phyloP scores from a whole-genome alignment of 768 basidiomycete species.

The Pleurotus eryngii region DNA sequence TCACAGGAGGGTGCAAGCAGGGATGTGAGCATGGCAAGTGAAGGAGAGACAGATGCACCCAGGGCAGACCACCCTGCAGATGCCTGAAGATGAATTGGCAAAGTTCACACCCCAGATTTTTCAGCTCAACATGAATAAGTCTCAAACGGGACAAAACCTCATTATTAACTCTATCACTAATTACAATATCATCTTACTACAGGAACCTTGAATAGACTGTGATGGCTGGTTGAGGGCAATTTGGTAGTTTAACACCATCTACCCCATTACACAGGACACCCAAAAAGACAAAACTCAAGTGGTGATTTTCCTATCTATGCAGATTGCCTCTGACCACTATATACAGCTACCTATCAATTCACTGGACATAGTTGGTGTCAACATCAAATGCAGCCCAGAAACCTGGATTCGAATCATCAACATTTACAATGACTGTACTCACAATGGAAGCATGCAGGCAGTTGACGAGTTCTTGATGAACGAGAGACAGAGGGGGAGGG shows the following conservation, averaged over 20 bases:
- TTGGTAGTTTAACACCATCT: slow-evolving; percentile 15
- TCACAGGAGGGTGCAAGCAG: neutral
- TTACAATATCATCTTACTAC: slow-evolving; percentile 23
- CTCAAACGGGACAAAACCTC: slow-evolving; percentile 9
- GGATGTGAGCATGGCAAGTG: no score
- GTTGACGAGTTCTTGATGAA: no score
- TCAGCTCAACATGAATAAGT: slow-evolving; percentile 27
- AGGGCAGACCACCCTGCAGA: no score
- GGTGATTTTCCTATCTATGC: no score
- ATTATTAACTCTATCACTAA: slow-evolving; percentile 1
- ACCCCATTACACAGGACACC: slow-evolving; percentile 18
- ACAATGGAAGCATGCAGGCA: neutral
- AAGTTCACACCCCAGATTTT: neutral
- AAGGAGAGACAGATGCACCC: no score
- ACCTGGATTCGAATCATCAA: no score
- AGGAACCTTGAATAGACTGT: slow-evolving; percentile 28
- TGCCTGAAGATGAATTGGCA: neutral
- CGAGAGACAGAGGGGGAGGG: no score
- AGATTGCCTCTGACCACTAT: no score
- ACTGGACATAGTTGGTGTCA: no score
- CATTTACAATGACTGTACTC: slow-evolving; percentile 19
- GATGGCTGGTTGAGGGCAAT: slow-evolving; percentile 10
- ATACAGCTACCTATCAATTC: no score
- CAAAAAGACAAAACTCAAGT: neutral
- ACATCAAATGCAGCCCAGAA: no score